Base-by-base conservation (phyloP, 2,329 filamentous ascomycete species). In the Penicillium expansum region DNA sequence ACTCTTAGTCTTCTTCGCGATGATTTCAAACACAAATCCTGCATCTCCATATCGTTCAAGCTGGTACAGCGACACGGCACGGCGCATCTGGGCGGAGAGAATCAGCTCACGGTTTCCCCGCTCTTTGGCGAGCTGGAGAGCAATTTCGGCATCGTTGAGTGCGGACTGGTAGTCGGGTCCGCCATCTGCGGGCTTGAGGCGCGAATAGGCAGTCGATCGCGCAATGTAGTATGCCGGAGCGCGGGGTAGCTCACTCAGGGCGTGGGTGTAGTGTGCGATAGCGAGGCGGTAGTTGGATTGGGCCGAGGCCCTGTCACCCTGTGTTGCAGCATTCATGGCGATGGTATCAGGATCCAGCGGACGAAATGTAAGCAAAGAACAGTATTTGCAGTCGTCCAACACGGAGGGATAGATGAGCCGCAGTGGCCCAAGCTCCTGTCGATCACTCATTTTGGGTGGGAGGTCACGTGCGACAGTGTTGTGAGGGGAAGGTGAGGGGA, bases 211-310 rank as follows among this genome's bases (percentile, higher is more conserved):
- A 41, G 87, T 91, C 5, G 91, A 89, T 20, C 93, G 90, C 63
- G 89, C 86, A 61, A 94, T 84, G 60, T 93, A 88, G 84, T 94
- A 97, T 48, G 83, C 77, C 1, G 91, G 89, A 3, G 90, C 91
- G 38, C 79, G 79, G 0, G 87, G 86, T 13, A 80, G 80, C 59
- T 84, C 76, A 33, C 74, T 66, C 27, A 96, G 79, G 7, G 90
- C 91, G 38, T 78, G 74, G 8, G 88, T 88, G 61, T 89, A 88
- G 65, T 86, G 82, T 35, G 78, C 72, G 64, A 96, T 83, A 43
- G 90, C 92, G 45, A 81, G 79, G 5, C 81, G 76, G 73, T 85
- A 93, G 58, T 92, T 82, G 49, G 82, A 82, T 9, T 75, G 78
- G 29, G 83, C 76, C 56, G 91, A 80, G 55, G 91, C 84, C 59